Evolutionary conservation across 1,284 basidiomycete genomes (phyloP).

Genomic region (Filobasidium uniguttulatum): DNA sequence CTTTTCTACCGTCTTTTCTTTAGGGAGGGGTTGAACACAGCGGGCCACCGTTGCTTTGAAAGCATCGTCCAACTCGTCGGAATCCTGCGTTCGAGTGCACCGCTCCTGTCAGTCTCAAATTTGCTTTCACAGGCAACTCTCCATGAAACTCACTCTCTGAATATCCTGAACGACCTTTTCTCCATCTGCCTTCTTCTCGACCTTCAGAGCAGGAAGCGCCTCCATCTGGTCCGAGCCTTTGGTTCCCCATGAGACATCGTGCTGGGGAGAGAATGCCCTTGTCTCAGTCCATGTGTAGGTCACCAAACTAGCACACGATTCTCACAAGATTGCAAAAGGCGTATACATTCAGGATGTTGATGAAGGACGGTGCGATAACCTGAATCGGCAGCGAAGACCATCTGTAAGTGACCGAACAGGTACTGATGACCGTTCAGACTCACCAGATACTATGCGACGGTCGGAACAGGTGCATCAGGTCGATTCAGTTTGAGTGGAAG

Average conservation of each 20-base stretch:
- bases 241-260: conserved; percentile 60
- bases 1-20: conserved; percentile 53
- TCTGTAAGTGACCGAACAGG: too few species aligned
- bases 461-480: conserved; percentile 95
- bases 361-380: conserved; percentile 79
- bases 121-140: neutral
- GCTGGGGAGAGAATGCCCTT: conserved; percentile 65
- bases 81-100: conserved; percentile 25
- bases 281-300: conserved; percentile 54
- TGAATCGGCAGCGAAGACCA: too few species aligned
- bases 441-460: conserved; percentile 59
- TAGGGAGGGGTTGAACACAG: conserved; percentile 61
- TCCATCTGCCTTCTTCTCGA: conserved; percentile 58
- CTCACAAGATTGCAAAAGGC: conserved; percentile 56
- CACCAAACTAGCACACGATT: conserved; percentile 14
- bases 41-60: conserved; percentile 90
- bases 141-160: conserved; percentile 41
- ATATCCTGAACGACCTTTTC: conserved; percentile 69
- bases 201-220: conserved; percentile 78
- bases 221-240: conserved; percentile 83
- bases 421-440: too few species aligned
- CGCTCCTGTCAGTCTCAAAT: neutral
- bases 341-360: conserved; percentile 65
- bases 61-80: conserved; percentile 79
- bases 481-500: too few species aligned